Evolutionary conservation across 345 rosid species (phyloP).

Genomic region (Kernera saxatilis): DNA sequence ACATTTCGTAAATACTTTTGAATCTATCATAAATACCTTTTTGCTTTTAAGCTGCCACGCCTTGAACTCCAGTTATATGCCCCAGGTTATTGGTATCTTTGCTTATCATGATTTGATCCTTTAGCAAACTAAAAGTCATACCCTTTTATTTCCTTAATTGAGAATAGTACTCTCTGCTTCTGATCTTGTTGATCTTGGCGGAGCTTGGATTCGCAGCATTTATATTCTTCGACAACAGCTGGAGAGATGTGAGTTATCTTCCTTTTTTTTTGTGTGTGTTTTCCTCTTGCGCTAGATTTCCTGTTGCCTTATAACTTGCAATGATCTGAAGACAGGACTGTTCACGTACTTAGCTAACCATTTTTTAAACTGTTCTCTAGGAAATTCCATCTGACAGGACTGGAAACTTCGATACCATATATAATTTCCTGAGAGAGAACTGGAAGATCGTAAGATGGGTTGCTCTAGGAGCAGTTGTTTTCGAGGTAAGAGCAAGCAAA

Average conservation of each 20-base stretch:
- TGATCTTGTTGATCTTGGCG: slow-evolving; percentile 77
- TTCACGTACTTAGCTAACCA: neutral
- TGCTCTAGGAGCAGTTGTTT: slow-evolving; percentile 77
- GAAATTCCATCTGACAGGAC: slow-evolving; percentile 81
- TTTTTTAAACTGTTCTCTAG: slow-evolving; percentile 33
- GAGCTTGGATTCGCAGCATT: slow-evolving; percentile 91
- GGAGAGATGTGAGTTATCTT: slow-evolving; percentile 67
- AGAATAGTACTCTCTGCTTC: slow-evolving; percentile 64
- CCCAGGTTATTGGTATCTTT: neutral
- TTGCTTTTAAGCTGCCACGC: neutral
- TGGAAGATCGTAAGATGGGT: slow-evolving; percentile 87
- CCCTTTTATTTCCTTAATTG: slow-evolving; percentile 54
- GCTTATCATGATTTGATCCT: neutral
- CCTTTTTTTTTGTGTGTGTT: neutral
- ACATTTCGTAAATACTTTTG: neutral
- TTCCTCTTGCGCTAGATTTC: neutral
- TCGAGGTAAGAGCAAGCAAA: slow-evolving; percentile 58
- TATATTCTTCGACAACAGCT: slow-evolving; percentile 78
- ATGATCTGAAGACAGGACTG: neutral
- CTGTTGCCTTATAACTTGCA: neutral
- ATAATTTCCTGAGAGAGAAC: slow-evolving; percentile 64
- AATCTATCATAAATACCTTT: neutral
- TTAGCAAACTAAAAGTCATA: neutral
- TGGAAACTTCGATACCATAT: slow-evolving; percentile 70
- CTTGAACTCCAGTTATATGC: neutral